phyloP scores from a whole-genome alignment of 495 filamentous ascomycete species.

The Tuber magnatum region DNA sequence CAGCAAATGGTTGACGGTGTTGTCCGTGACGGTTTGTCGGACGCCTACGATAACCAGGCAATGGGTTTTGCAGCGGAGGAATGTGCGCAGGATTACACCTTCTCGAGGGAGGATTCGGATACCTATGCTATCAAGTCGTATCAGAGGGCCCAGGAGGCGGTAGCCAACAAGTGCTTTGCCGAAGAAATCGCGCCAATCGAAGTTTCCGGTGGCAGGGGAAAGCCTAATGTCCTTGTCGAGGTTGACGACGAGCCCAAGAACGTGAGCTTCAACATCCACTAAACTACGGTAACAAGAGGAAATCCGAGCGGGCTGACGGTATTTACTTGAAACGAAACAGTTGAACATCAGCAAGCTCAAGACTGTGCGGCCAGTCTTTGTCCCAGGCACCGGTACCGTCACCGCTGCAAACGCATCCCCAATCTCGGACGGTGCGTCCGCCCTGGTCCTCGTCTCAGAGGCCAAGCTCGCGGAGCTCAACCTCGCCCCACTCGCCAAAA shows the following conservation, averaged over 20 bases:
- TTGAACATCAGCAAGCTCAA: conserved; percentile 89
- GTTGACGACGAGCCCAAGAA: conserved; percentile 95
- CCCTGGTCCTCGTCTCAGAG: conserved; percentile 84
- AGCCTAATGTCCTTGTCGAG: conserved; percentile 71
- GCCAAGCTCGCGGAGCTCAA: conserved; percentile 78
- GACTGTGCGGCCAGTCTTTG: conserved; percentile 76
- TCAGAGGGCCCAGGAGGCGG: conserved; percentile 80
- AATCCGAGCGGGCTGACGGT: neutral
- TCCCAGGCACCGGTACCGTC: conserved; percentile 74
- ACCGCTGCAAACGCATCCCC: conserved; percentile 97
- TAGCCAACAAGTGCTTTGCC: conserved; percentile 66
- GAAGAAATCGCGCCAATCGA: conserved; percentile 85
- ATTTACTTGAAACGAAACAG: conserved; percentile 38
- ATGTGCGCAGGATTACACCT: conserved; percentile 74
- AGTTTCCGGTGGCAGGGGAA: conserved; percentile 78
- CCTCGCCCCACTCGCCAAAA: conserved; percentile 86
- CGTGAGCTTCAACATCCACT: conserved; percentile 43
- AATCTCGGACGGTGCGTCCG: conserved; percentile 86
- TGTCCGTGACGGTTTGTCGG: conserved; percentile 82
- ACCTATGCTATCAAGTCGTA: conserved; percentile 89
- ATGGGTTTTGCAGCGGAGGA: conserved; percentile 93
- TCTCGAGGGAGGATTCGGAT: conserved; percentile 78
- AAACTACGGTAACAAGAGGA: neutral
- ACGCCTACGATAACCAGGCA: conserved; percentile 80
- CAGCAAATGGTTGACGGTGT: conserved; percentile 80